Conservation (phyloP, 2,329 filamentous ascomycete species). For the Hymenotorrendiella dingleyae region DNA sequence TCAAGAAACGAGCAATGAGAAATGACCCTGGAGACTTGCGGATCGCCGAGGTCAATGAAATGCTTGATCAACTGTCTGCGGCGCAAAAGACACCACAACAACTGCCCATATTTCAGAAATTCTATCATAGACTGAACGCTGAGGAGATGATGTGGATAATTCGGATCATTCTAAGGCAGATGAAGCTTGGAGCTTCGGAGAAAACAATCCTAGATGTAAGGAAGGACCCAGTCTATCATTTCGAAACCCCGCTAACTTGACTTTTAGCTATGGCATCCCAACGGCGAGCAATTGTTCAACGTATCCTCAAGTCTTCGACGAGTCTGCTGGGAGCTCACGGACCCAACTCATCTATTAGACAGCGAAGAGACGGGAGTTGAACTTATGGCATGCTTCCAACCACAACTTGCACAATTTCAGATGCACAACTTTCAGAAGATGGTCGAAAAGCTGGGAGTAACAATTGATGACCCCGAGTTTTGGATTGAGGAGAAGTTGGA, state of each 20-base stretch:
- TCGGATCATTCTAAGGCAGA: slow-evolving; percentile 79
- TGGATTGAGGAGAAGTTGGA: slow-evolving; percentile 99
- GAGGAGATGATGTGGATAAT: slow-evolving; percentile 94
- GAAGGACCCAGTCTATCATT: not conserved
- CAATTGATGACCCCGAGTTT: slow-evolving; percentile 68
- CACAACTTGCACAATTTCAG: slow-evolving; percentile 89
- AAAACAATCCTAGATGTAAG: slow-evolving; percentile 69
- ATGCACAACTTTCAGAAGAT: slow-evolving; percentile 76
- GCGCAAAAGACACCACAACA: slow-evolving; percentile 80
- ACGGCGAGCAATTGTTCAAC: slow-evolving; percentile 74
- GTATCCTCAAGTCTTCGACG: slow-evolving; percentile 84
- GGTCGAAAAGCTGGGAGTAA: slow-evolving; percentile 60
- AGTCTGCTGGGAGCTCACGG: slow-evolving; percentile 89
- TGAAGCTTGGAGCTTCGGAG: slow-evolving; percentile 73
- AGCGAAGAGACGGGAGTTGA: slow-evolving; percentile 68
- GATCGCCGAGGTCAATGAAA: slow-evolving; percentile 82
- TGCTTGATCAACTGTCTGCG: slow-evolving; percentile 71
- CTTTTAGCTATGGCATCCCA: slow-evolving; percentile 72
- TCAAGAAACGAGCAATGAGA: slow-evolving; percentile 76
- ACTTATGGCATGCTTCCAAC: slow-evolving; percentile 94
- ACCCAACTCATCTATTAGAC: slow-evolving; percentile 66
- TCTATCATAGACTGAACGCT: slow-evolving; percentile 87
- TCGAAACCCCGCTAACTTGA: slow-evolving; percentile 26
- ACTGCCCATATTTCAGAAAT: slow-evolving; percentile 70
- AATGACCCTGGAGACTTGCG: slow-evolving; percentile 70